These are phyloP conservation scores for Dictyostelium citrinum DNA, from an alignment of 78 protist genomes.

Conservation along the genomic window DNA sequence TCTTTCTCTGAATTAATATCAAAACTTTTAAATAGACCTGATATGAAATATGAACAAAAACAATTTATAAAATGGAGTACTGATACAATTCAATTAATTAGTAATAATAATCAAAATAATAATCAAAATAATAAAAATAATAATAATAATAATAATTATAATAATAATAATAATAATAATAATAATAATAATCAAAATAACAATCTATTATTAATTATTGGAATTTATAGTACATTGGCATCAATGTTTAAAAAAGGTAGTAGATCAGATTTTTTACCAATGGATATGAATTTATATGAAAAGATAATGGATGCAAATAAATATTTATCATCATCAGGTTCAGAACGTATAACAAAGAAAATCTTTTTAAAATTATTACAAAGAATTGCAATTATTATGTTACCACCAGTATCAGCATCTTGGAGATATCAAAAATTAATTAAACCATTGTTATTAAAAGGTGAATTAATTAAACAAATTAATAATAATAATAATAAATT, in stretches of 20 bases:
- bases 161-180: neutral
- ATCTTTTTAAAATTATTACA: slow-evolving; percentile 84
- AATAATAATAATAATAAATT: neutral
- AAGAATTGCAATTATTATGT: slow-evolving; percentile 87
- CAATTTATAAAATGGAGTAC: slow-evolving; percentile 50
- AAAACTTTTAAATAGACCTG: slow-evolving; percentile 76
- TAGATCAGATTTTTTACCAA: slow-evolving; percentile 77
- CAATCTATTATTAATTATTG: slow-evolving; percentile 24
- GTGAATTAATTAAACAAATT: neutral
- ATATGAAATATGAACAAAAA: slow-evolving; percentile 45
- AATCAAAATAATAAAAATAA: too few species aligned
- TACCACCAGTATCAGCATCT: slow-evolving; percentile 84
- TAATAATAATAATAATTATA: neutral
- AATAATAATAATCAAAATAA: too few species aligned
- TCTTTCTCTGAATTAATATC: slow-evolving; percentile 43
- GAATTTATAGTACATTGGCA: slow-evolving; percentile 74
- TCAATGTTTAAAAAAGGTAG: slow-evolving; percentile 81
- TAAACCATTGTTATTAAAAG: slow-evolving; percentile 19
- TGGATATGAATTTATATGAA: neutral
- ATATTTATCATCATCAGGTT: neutral
- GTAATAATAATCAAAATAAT: neutral
- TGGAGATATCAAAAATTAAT: slow-evolving; percentile 90
- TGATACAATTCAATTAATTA: neutral
- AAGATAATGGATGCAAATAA: neutral
- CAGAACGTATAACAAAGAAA: slow-evolving; percentile 57